Percentiles rank a stretch among this genome's conserved stretches.
Evolutionary conservation across 2,329 filamentous ascomycete genomes (phyloP).

Genomic region (Penicillium glabrum): DNA sequence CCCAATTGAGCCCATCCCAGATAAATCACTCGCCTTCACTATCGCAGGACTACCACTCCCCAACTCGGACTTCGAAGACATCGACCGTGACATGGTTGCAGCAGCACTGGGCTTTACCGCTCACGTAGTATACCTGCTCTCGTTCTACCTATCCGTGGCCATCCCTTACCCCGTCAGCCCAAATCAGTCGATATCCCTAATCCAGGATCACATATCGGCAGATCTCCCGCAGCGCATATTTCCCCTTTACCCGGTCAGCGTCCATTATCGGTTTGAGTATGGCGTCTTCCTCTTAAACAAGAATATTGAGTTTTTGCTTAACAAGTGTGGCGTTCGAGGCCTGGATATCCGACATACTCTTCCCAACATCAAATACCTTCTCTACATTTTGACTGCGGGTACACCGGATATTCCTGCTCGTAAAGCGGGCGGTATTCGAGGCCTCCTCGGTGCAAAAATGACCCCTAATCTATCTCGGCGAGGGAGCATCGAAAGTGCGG

Average conservation of each 20-base stretch:
- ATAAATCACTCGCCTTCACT: conserved; percentile 72
- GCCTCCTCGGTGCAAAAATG: conserved; percentile 40
- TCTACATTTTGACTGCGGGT: conserved; percentile 86
- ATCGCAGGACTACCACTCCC: conserved; percentile 78
- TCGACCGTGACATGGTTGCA: conserved; percentile 66
- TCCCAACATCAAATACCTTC: conserved; percentile 87
- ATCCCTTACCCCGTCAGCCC: conserved; percentile 77
- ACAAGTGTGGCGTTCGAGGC: conserved; percentile 69
- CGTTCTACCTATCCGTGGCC: conserved; percentile 76
- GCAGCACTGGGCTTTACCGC: conserved; percentile 81
- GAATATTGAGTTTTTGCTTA: conserved; percentile 73
- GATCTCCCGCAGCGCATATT: conserved; percentile 65
- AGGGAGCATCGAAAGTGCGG: conserved; percentile 42
- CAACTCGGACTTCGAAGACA: conserved; percentile 74
- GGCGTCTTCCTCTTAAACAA: conserved; percentile 97
- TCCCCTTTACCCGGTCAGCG: conserved; percentile 72
- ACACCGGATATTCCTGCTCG: conserved; percentile 60
- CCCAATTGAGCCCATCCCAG: conserved; percentile 68
- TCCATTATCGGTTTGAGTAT: conserved; percentile 92
- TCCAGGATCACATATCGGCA: conserved; percentile 69
- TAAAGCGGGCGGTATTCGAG: conserved; percentile 55
- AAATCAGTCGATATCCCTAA: conserved; percentile 71
- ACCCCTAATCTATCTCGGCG: conserved; percentile 40
- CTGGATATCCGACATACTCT: conserved; percentile 90
- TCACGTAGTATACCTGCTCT: conserved; percentile 71